Conservation (phyloP, 768 basidiomycete genomes). For the Pulveroboletus sp. region DNA sequence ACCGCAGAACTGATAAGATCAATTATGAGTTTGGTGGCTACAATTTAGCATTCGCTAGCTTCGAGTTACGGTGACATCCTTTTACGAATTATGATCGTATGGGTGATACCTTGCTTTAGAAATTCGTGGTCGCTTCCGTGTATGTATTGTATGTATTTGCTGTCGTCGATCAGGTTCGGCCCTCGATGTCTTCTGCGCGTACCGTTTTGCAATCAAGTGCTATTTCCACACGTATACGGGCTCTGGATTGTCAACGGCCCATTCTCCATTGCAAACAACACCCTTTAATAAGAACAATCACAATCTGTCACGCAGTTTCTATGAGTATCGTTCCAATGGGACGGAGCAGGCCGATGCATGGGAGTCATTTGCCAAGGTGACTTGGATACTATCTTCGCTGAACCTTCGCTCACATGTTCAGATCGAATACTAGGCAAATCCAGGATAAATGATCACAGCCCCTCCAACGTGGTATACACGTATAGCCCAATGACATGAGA, state of each 20-base stretch:
- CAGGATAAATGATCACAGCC: constrained; percentile 18
- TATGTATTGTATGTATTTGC: constrained; percentile 21
- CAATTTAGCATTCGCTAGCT: constrained; percentile 87
- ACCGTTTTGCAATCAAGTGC: constrained; percentile 15
- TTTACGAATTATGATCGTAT: constrained; percentile 10
- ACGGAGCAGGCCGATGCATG: constrained; percentile 11
- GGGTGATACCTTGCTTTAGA: constrained; percentile 22
- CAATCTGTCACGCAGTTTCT: constrained; percentile 20
- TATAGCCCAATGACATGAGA: constrained; percentile 22
- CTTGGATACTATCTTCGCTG: constrained; percentile 13
- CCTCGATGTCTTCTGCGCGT: constrained; percentile 16
- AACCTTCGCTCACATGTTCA: constrained; percentile 13
- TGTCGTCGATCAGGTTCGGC: constrained; percentile 6
- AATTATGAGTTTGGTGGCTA: constrained; percentile 97
- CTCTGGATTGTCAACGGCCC: constrained; percentile 2
- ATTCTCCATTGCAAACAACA: background rate
- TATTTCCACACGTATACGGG: background rate
- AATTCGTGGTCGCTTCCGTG: constrained; percentile 10
- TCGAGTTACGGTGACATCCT: constrained; percentile 50
- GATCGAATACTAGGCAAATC: constrained; percentile 8
- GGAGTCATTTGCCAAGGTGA: constrained; percentile 16
- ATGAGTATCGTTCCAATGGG: background rate
- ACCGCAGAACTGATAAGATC: constrained; percentile 92
- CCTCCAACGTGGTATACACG: constrained; percentile 16
- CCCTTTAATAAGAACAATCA: constrained; percentile 4